Conservation (phyloP, 2,329 filamentous ascomycete species). For the Passalora sequoiae region DNA sequence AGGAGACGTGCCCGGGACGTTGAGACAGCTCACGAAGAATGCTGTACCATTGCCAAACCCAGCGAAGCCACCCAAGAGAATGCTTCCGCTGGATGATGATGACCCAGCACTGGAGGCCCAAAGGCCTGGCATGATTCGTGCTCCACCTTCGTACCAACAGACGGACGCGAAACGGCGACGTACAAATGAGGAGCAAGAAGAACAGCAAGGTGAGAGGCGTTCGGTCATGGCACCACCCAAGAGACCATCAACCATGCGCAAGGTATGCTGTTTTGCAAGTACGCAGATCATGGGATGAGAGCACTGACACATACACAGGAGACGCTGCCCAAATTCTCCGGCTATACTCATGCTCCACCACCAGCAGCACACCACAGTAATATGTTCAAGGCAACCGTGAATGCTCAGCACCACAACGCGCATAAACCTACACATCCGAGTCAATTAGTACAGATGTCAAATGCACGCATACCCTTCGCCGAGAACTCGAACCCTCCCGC, state of each 20-base stretch:
- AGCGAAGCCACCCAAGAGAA: slow-evolving; percentile 70
- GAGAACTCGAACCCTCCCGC: slow-evolving; percentile 54
- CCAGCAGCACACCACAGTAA: slow-evolving; percentile 45
- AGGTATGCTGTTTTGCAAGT: no score
- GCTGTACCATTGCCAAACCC: slow-evolving; percentile 58
- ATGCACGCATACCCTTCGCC: slow-evolving; percentile 84
- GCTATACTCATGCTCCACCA: slow-evolving; percentile 57
- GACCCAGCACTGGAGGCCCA: slow-evolving; percentile 55
- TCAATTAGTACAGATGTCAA: slow-evolving; percentile 83
- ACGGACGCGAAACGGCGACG: slow-evolving; percentile 73
- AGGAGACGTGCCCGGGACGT: slow-evolving; percentile 46
- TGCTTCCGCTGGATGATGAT: slow-evolving; percentile 57
- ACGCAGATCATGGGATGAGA: no score
- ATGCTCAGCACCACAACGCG: slow-evolving; percentile 59
- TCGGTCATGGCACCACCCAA: slow-evolving; percentile 78
- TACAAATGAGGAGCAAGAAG: slow-evolving; percentile 63
- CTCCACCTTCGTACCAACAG: slow-evolving; percentile 51
- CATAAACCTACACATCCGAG: slow-evolving; percentile 58
- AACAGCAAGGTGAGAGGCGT: slow-evolving; percentile 57
- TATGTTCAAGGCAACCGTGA: slow-evolving; percentile 62
- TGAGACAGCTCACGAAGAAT: slow-evolving; percentile 59
- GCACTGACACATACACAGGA: no score
- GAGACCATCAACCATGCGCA: slow-evolving; percentile 69
- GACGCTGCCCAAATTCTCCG: slow-evolving; percentile 55
- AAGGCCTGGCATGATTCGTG: slow-evolving; percentile 53